phyloP scores from a whole-genome alignment of 371 early-diverging fungal species.

The Mucor plumbeus region DNA sequence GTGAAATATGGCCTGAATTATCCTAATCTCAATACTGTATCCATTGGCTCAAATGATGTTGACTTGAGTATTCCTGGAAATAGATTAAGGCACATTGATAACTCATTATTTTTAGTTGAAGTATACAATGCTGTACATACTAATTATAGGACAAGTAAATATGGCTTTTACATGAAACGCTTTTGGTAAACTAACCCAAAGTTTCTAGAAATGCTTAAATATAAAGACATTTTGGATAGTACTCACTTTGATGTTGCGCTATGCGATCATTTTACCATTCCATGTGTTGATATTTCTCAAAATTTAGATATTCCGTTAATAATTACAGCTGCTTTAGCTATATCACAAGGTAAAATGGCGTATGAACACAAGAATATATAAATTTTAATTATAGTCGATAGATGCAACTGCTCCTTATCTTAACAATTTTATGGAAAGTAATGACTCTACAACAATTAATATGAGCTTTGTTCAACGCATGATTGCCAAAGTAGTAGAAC shows the following conservation, averaged over 20 bases:
- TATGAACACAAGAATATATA: background rate
- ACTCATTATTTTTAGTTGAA: background rate
- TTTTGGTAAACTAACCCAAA: background rate
- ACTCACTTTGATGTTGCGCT: constrained; percentile 19
- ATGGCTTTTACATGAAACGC: background rate
- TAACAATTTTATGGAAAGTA: constrained; percentile 11
- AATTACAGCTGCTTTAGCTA: constrained; percentile 2
- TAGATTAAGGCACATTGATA: background rate
- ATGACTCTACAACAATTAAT: constrained; percentile 20
- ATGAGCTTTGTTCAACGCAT: constrained; percentile 24
- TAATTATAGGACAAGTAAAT: background rate
- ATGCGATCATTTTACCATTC: constrained; percentile 20
- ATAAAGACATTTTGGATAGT: background rate
- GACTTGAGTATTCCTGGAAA: background rate
- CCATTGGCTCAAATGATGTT: background rate
- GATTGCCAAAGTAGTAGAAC: constrained; percentile 7
- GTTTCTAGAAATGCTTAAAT: background rate
- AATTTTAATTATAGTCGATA: background rate
- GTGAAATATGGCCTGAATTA: constrained; percentile 21
- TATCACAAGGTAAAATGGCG: background rate
- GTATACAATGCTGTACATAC: background rate
- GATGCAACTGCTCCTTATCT: constrained; percentile 38
- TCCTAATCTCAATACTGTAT: constrained; percentile 17
- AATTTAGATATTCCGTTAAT: constrained; percentile 13
- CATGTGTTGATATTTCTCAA: constrained; percentile 21